Evolutionary conservation across 352 stramenopile genomes (phyloP).

Genomic region (Phytophthora lateralis): DNA sequence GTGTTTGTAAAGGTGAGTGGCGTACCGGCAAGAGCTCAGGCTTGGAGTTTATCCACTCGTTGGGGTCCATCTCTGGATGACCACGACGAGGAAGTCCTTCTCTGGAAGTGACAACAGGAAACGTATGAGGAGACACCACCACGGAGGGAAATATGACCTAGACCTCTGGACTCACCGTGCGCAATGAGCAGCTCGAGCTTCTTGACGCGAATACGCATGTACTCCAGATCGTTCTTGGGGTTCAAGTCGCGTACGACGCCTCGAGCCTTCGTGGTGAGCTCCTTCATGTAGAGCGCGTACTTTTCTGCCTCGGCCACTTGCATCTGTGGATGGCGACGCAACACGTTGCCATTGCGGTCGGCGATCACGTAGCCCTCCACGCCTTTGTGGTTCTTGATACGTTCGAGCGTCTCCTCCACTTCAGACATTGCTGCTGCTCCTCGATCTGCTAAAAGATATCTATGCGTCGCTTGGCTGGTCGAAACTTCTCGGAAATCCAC

Average conservation of each 20-base stretch:
- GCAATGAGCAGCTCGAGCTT: slow-evolving; percentile 94
- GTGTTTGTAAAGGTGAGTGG: background rate
- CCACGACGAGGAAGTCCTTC: slow-evolving; percentile 93
- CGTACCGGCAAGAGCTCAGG: background rate
- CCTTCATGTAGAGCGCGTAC: slow-evolving; percentile 92
- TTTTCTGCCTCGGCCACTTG: slow-evolving; percentile 89
- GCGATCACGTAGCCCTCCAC: slow-evolving; percentile 96
- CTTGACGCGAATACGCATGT: slow-evolving; percentile 93
- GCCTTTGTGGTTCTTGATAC: slow-evolving; percentile 94
- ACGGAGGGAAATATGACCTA: background rate
- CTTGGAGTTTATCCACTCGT: slow-evolving; percentile 29
- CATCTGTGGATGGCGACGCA: slow-evolving; percentile 92
- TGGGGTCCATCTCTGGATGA: slow-evolving; percentile 94
- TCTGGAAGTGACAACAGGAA: slow-evolving; percentile 45
- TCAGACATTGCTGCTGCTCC: slow-evolving; percentile 67
- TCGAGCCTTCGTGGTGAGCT: slow-evolving; percentile 89
- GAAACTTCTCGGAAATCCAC: background rate
- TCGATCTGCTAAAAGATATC: slow-evolving; percentile 17
- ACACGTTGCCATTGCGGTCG: slow-evolving; percentile 89
- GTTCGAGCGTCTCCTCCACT: slow-evolving; percentile 95
- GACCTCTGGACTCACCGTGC: slow-evolving; percentile 58
- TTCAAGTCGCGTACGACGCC: slow-evolving; percentile 95
- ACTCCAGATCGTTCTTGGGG: slow-evolving; percentile 94
- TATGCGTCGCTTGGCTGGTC: background rate
- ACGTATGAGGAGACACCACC: background rate